Evolutionary conservation across 345 rosid genomes (phyloP), one percentile per base, ranked within the genome.

Genomic region (Populus alba): DNA sequence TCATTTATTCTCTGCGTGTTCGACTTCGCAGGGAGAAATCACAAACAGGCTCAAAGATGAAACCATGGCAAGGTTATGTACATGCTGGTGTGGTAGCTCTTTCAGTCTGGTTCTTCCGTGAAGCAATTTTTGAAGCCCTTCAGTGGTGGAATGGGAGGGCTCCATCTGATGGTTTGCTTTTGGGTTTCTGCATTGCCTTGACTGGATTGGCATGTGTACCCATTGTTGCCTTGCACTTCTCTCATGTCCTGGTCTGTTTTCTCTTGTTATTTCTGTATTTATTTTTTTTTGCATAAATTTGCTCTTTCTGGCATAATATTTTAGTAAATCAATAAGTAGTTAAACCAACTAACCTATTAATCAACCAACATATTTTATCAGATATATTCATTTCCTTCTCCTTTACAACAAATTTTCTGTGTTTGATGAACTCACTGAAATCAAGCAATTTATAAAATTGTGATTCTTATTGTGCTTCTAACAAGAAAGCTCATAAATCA

Each of bases 131-230:
- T 84, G 98, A 96, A 84, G 98, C 95, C 59, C 88, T 96, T 22
- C 99, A 94, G 55, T 91, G 97, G 99, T 96, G 98, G 99, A 82
- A 90, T 75, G 97, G 98, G 73, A 91, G 95, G 86, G 75, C 93
- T 70, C 98, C 99, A 20, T 90, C 97, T 73, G 99, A 94, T 89
- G 95, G 97, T 84, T 88, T 96, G 79, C 94, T 96, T 82, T 82
- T 94, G 88, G 99, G 99, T 80, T 88, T 87, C 90, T 94, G 94
- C 79, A 90, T 92, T 77, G 85, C 87, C 72, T 85, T 90, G 88
- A 90, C 86, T 11, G 99, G 98, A 78, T 83, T 96, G 84, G 98
- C 97, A 53, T 94, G 99, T 80, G 77, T 94, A 29, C 95, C 99
- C 75, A 91, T 96, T 66, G 97, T 92, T 81, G 92, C 91, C 74